A percentile compares a stretch with the other conserved stretches of the same genome.
Evolutionary conservation across 371 early-diverging fungal species (phyloP).

Genomic region (Syncephalastrum sp.): DNA sequence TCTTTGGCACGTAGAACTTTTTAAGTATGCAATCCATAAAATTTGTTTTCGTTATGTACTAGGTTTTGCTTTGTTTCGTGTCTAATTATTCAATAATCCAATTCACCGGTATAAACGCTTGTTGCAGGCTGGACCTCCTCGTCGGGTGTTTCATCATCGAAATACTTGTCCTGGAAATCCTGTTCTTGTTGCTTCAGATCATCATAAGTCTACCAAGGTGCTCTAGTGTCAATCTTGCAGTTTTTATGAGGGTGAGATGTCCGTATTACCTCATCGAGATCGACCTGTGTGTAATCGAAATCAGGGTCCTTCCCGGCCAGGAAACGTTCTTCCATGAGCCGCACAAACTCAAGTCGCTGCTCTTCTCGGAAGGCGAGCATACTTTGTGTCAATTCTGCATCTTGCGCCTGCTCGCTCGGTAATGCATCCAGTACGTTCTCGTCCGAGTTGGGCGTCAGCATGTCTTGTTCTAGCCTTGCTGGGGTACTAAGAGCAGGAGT

Average conservation of each 20-base stretch:
- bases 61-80: too few relatives aligned
- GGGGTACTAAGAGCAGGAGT: slow-evolving; percentile 14
- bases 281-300: slow-evolving; percentile 43
- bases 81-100: slow-evolving; percentile 14
- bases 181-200: slow-evolving; percentile 38
- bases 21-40: too few relatives aligned
- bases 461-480: not conserved
- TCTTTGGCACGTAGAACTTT: too few relatives aligned
- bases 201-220: slow-evolving; percentile 24
- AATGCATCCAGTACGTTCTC: too few relatives aligned
- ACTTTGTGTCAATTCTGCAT: slow-evolving; percentile 14
- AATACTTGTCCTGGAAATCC: slow-evolving; percentile 49
- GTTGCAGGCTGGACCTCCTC: not conserved
- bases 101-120: slow-evolving; percentile 21
- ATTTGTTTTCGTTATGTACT: too few relatives aligned
- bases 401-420: not conserved
- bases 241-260: not conserved
- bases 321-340: slow-evolving; percentile 47
- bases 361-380: slow-evolving; percentile 24
- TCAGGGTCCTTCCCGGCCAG: slow-evolving; percentile 44
- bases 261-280: slow-evolving; percentile 39
- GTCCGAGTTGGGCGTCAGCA: too few relatives aligned
- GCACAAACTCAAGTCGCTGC: slow-evolving; percentile 37
- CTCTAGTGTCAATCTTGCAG: not conserved
- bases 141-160: slow-evolving; percentile 37